A percentile compares a stretch with the other conserved stretches of the same genome.
Conservation (phyloP, 1,139 yeast genomes). For the Yamadazyma sp. region DNA sequence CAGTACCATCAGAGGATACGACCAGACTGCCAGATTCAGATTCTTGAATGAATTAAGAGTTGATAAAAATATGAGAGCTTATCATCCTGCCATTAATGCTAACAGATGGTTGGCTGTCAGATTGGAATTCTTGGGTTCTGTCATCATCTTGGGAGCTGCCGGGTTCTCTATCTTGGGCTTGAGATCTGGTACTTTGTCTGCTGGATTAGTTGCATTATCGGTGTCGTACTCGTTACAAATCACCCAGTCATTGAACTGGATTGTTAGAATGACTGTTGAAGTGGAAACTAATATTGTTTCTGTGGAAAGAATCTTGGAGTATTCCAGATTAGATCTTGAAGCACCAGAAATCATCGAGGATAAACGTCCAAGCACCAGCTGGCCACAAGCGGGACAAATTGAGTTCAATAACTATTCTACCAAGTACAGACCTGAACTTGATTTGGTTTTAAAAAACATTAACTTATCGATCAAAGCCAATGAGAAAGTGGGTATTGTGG, state of each 20-base stretch:
- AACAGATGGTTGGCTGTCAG: constrained; percentile 97
- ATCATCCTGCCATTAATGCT: constrained; percentile 89
- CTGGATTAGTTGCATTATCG: constrained; percentile 92
- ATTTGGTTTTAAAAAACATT: constrained; percentile 73
- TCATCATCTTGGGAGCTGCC: constrained; percentile 83
- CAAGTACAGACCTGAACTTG: constrained; percentile 81
- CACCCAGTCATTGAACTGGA: constrained; percentile 94
- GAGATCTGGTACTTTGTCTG: constrained; percentile 65
- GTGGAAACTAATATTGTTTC: constrained; percentile 96
- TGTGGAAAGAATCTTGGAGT: constrained; percentile 92
- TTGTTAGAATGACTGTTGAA: constrained; percentile 96
- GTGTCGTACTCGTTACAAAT: constrained; percentile 90
- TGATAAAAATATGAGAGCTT: constrained; percentile 87
- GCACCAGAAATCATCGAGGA: constrained; percentile 76
- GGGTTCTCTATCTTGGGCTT: constrained; percentile 74
- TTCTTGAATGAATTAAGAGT: constrained; percentile 74
- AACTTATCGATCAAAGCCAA: constrained; percentile 64
- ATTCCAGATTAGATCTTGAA: constrained; percentile 71
- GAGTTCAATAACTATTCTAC: constrained; percentile 76
- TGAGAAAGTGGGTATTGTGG: constrained; percentile 94
- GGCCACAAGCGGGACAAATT: constrained; percentile 83
- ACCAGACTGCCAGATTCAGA: constrained; percentile 70
- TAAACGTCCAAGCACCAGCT: constrained; percentile 63
- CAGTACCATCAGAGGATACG: constrained; percentile 84
- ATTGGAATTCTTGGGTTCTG: constrained; percentile 84